A percentile compares a stretch with the other conserved stretches of the same genome.
These are phyloP conservation scores for Pichia phayaonensis DNA, from an alignment of 805 yeast species.

Conservation along the genomic window DNA sequence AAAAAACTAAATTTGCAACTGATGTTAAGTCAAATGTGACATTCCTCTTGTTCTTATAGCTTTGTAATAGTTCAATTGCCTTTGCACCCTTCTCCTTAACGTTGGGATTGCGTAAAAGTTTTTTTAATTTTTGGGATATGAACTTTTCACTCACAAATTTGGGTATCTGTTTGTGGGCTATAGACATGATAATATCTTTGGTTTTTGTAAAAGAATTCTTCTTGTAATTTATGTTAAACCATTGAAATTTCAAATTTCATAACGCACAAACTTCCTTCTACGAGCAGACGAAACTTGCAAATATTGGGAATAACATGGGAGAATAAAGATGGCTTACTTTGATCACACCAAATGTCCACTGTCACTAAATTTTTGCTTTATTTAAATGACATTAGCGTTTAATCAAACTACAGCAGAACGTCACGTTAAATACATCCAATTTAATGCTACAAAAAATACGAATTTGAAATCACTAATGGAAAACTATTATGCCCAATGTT, in stretches of 20 bases:
- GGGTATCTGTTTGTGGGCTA: neutral
- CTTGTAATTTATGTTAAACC: neutral
- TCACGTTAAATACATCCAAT: too few relatives aligned
- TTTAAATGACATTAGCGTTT: too few relatives aligned
- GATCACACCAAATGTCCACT: too few relatives aligned
- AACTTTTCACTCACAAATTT: neutral
- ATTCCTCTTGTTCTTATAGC: neutral
- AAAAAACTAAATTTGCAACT: conserved; percentile 12
- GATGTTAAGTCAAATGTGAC: conserved; percentile 1
- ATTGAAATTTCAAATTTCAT: neutral
- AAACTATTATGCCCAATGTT: too few relatives aligned
- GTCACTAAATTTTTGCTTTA: too few relatives aligned
- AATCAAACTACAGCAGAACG: too few relatives aligned
- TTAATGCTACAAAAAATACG: too few relatives aligned
- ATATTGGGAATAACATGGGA: too few relatives aligned
- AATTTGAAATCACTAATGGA: too few relatives aligned
- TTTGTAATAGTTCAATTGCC: neutral
- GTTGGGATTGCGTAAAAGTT: neutral
- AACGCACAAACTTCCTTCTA: too few relatives aligned
- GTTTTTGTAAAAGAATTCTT: neutral
- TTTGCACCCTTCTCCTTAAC: neutral
- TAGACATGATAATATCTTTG: neutral
- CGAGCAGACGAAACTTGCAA: too few relatives aligned
- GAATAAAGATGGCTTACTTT: too few relatives aligned
- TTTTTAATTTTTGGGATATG: neutral